Base-by-base conservation (phyloP, 2,329 filamentous ascomycete genomes). In the Aureobasidium lini region DNA sequence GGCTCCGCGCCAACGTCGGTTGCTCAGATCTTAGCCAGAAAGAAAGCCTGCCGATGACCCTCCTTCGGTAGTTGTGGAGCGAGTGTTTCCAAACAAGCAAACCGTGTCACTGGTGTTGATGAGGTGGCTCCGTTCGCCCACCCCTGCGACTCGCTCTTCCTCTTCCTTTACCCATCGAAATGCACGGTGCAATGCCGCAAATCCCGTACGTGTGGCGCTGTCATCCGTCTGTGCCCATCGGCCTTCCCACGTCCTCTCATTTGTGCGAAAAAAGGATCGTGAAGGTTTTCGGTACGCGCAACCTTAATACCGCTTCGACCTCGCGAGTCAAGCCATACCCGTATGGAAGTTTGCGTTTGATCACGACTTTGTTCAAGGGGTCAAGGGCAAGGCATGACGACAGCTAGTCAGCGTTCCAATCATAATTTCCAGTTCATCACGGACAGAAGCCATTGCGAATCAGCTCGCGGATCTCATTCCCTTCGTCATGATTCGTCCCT, bases 261-360 rank as follows among this genome's bases (percentile, higher is more conserved):
- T 59, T 48, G 39, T 53, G 23, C 36, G 16, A 37, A 48, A 52
- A 46, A 53, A 46, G 47, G 47, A 59, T 43, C 29, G 36, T 37
- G 37, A 48, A 46, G 40, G 48, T 48, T 59, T 58, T 59, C 57
- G 57, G 57, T 46, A 43, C 57, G 32, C 47, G 37, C 57, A 59
- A 59, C 57, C 48, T 59, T 43, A 49, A 36, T 58, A 15, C 43
- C 40, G 52, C 52, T 44, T 37, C 40, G 40, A 44, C 39, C 42
- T 18, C 28, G 18, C 54, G 54, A 57, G 42, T 57, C 54, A 57
- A 48, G 42, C 23, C 32, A 32, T 29, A 23, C 23, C 34, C 32
- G 16, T 46, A 29, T 37, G 31, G 40, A 46, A 29, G 13, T 40
- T 54, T 46, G 40, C 52, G 8, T 46, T 46, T 56, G 50, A 32